These are phyloP conservation scores for Hibiscus tridactylites DNA, from an alignment of 345 rosid species.

Conservation along the genomic window DNA sequence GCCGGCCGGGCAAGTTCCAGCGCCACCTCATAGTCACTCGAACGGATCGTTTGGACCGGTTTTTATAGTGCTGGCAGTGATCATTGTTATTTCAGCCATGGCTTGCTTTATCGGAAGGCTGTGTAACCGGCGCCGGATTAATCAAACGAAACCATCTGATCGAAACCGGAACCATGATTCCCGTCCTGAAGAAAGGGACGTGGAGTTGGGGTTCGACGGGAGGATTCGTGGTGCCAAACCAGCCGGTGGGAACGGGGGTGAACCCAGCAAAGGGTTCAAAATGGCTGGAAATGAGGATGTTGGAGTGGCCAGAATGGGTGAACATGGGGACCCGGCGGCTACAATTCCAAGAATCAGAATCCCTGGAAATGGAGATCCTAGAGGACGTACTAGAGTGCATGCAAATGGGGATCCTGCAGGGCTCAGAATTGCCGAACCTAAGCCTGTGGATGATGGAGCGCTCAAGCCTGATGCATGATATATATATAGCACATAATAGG, in stretches of 20 bases:
- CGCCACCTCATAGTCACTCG: constrained; percentile 28
- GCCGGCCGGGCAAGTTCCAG: constrained; percentile 18
- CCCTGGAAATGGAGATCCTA: neutral
- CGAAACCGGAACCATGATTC: constrained; percentile 7
- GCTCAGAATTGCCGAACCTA: neutral
- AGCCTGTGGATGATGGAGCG: constrained; percentile 9
- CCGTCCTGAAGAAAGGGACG: constrained; percentile 21
- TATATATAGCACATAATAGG: neutral
- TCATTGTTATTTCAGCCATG: constrained; percentile 38
- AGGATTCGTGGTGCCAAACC: constrained; percentile 20
- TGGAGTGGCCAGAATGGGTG: neutral
- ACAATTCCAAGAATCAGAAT: neutral
- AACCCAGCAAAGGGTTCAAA: constrained; percentile 9
- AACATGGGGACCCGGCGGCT: neutral
- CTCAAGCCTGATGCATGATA: constrained; percentile 11
- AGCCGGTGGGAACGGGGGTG: neutral
- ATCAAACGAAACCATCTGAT: neutral
- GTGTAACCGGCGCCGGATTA: constrained; percentile 23
- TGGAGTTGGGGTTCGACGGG: constrained; percentile 40
- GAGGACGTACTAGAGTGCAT: neutral
- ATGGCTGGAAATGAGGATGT: neutral
- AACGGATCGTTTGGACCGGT: constrained; percentile 52
- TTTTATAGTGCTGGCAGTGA: constrained; percentile 50
- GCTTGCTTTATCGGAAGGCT: constrained; percentile 60
- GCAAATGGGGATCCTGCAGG: neutral